Base-by-base conservation (phyloP, 306 rosid genomes). In the Crataegus laevigata region DNA sequence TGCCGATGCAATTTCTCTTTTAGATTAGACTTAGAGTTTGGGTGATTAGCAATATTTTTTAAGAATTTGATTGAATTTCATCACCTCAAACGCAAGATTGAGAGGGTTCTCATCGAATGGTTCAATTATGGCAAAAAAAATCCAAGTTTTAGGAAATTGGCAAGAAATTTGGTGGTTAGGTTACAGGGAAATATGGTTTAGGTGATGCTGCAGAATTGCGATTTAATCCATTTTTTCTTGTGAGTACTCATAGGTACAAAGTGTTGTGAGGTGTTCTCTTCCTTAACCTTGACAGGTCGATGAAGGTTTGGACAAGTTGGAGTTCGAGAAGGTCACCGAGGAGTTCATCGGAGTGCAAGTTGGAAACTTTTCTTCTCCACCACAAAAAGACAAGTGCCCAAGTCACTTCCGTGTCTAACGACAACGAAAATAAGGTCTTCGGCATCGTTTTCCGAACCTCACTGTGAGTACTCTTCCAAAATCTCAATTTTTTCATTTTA, bases 391-490 rank as follows among this genome's bases (percentile, higher is more conserved):
- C 99, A 0, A 96, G 99, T 8, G 92, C 99, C 1, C 91, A 92
- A 84, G 91, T 94, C 69, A 87, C 90, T 88, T 92, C 99, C 15
- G 88, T 94, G 69, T 84, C 91, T 19, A 94, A 94, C 78, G 79
- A 90, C 36, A 97, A 94, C 54, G 97, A 94, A 84, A 91, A 94
- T 80, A 94, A 94, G 88, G 99, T 94, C 45, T 94, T 94, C 32
- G 99, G 97, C 70, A 84, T 94, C 59, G 96, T 94, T 73, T 88
- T 94, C 77, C 92, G 99, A 47, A 94, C 99, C 58, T 97, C 99
- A 10, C 96, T 97, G 94, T 91, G 68, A 88, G 90, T 87, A 19
- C 13, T 61, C 17, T 43, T 66, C 38, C 38, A 34, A 34, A 34
- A 34, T 34, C 34, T 14, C 4, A 58, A 17, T 18, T 11, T 5